phyloP scores from a whole-genome alignment of 208 protist species.

The Endotrypanum monterogeii region DNA sequence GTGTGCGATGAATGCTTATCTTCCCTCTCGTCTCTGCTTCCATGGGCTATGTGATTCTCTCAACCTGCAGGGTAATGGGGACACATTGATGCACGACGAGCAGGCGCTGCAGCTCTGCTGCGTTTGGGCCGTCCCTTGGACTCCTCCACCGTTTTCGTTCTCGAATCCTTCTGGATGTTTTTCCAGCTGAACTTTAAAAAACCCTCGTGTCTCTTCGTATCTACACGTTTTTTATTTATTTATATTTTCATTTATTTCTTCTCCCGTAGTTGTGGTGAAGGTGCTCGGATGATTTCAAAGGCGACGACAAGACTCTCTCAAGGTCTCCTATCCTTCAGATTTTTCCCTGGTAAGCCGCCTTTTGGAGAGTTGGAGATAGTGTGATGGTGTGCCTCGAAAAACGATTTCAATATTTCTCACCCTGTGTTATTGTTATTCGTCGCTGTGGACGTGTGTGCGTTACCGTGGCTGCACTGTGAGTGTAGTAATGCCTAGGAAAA shows the following conservation, averaged over 20 bases:
- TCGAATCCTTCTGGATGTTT: neutral
- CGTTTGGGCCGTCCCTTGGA: neutral
- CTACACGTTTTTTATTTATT: neutral
- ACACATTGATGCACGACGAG: neutral
- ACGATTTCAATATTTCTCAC: no score
- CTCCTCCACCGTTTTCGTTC: neutral
- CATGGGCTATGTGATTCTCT: slow-evolving; percentile 10
- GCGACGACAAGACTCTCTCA: no score
- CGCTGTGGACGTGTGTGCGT: neutral
- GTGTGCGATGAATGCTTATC: neutral
- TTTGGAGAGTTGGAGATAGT: no score
- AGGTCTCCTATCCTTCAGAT: no score
- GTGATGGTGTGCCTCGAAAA: no score
- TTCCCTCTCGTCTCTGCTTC: neutral
- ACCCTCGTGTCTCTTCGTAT: neutral
- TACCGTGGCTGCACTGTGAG: neutral
- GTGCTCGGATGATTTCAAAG: no score
- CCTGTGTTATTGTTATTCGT: no score
- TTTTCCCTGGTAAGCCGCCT: no score
- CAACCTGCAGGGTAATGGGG: neutral
- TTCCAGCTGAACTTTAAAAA: neutral
- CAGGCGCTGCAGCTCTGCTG: neutral
- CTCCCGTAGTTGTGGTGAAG: no score
- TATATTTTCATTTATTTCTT: neutral
- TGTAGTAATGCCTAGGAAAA: neutral